Conservation (phyloP, 768 basidiomycete species). For the Suillus brevipes region DNA sequence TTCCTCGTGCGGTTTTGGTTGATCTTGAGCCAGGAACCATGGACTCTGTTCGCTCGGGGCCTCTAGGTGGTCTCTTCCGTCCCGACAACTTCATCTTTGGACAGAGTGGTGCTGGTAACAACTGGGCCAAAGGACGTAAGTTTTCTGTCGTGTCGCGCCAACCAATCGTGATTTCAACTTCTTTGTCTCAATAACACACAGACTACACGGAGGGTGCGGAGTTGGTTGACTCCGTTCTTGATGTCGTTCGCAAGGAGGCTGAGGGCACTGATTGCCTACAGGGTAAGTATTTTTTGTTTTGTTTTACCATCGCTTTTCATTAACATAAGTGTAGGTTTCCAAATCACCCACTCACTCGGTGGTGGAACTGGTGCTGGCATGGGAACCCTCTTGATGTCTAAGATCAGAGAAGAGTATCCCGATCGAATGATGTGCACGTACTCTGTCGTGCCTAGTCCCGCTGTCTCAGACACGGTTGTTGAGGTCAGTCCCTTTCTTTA, state of each 20-base stretch:
- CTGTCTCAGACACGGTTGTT: slow-evolving; percentile 98
- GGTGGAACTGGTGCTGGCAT: slow-evolving; percentile 99
- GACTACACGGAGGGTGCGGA: slow-evolving; percentile 96
- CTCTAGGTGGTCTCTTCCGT: slow-evolving; percentile 90
- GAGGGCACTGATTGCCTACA: slow-evolving; percentile 97
- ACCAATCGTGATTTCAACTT: neutral
- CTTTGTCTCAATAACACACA: neutral
- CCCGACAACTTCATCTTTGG: slow-evolving; percentile 99
- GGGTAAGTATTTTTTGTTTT: slow-evolving; percentile 50
- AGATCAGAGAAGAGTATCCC: slow-evolving; percentile 98
- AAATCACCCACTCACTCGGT: slow-evolving; percentile 97
- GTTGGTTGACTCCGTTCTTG: slow-evolving; percentile 95
- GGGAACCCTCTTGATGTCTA: slow-evolving; percentile 98
- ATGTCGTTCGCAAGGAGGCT: slow-evolving; percentile 98
- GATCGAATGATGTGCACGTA: slow-evolving; percentile 99
- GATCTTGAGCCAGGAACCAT: slow-evolving; percentile 98
- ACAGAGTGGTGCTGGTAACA: slow-evolving; percentile 98
- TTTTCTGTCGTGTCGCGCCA: slow-evolving; percentile 20
- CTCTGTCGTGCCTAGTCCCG: slow-evolving; percentile 96
- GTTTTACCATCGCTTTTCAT: slow-evolving; percentile 3
- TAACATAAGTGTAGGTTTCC: slow-evolving; percentile 68
- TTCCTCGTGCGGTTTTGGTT: slow-evolving; percentile 95
- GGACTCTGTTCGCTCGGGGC: slow-evolving; percentile 89
- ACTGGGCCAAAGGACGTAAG: slow-evolving; percentile 99
- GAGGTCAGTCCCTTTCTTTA: slow-evolving; percentile 52